Percentiles rank a stretch among this genome's conserved stretches.
Conservation (phyloP, 73 alveolate species). For the Blepharisma stoltei region DNA sequence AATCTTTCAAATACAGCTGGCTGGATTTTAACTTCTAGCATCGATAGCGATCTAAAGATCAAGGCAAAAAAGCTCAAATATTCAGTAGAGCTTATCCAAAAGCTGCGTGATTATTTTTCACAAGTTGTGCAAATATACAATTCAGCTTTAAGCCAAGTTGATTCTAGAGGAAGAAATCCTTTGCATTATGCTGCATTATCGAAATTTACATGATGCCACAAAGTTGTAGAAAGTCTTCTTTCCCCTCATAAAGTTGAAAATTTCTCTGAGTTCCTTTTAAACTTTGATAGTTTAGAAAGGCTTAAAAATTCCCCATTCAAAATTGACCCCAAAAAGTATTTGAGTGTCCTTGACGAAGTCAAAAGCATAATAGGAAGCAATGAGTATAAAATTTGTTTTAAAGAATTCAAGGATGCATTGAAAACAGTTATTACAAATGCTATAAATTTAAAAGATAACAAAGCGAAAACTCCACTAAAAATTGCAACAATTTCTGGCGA, state of each 20-base stretch:
- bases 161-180: constrained; percentile 47
- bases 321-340: constrained; percentile 56
- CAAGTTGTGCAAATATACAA: constrained; percentile 32
- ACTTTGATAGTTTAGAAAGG: constrained; percentile 37
- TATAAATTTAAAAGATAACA: constrained; percentile 48
- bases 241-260: constrained; percentile 39
- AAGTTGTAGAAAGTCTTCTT: constrained; percentile 43
- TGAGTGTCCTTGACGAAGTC: constrained; percentile 42
- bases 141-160: constrained; percentile 39
- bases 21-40: constrained; percentile 47
- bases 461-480: constrained; percentile 68
- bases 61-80: constrained; percentile 45
- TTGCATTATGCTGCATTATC: constrained; percentile 62
- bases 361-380: constrained; percentile 33
- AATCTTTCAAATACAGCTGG: constrained; percentile 56
- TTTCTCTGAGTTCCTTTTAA: constrained; percentile 32
- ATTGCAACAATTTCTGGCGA: constrained; percentile 58
- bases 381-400: too few relatives aligned
- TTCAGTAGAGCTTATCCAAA: constrained; percentile 39
- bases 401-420: constrained; percentile 17
- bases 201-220: constrained; percentile 54
- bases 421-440: constrained; percentile 37
- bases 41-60: constrained; percentile 34
- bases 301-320: constrained; percentile 39
- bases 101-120: constrained; percentile 9